Base-by-base conservation (phyloP, 2,329 filamentous ascomycete genomes). In the Diaporthe longicolla region DNA sequence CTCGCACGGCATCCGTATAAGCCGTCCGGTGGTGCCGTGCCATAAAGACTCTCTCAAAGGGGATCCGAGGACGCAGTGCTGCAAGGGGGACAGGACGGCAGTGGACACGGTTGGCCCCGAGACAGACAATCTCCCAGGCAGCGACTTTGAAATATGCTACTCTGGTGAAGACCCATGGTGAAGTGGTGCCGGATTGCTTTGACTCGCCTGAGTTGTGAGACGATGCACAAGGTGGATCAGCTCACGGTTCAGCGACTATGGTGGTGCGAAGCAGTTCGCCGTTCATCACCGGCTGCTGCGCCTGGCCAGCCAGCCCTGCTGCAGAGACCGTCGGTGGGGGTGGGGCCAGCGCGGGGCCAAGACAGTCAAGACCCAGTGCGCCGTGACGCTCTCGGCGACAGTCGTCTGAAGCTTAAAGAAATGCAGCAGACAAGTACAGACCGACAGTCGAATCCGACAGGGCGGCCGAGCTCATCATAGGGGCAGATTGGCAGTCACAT, bases 61-160 rank as follows among this genome's bases (percentile, higher is more conserved):
- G 17, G 45, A 71, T 63, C 70, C 43, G 57, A 71, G n/a, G 26
- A 54, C 32, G 63, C 32, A 45, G 63, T 52, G 45, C 63, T 54
- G 63, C 63, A 68, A 54, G 63, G 48, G 63, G 48, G 26, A n/a
- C 29, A 54, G 63, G 15, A 24, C 19, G 29, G 37, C 29, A 54
- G 48, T 71, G 70, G 37, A 21, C 32, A 63, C 35, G 17, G 48
- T 63, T 32, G 57, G 8, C 32, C 35, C 45, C 59, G 70, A 71
- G 70, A 71, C 70, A 71, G 9, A 61, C 45, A 71, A 71, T 71
- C 48, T 63, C 70, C 32, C 63, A 40, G 24, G 63, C 45, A 37
- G 15, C n/a, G 45, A 24, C 61, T 24, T 24, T 52, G 21, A 32
- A 52, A n/a, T 52, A 66, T 54, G 45, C 29, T 66, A 29, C 35